Evolutionary conservation across 805 yeast species (phyloP).

Genomic region (Naumovozyma dairenensis): DNA sequence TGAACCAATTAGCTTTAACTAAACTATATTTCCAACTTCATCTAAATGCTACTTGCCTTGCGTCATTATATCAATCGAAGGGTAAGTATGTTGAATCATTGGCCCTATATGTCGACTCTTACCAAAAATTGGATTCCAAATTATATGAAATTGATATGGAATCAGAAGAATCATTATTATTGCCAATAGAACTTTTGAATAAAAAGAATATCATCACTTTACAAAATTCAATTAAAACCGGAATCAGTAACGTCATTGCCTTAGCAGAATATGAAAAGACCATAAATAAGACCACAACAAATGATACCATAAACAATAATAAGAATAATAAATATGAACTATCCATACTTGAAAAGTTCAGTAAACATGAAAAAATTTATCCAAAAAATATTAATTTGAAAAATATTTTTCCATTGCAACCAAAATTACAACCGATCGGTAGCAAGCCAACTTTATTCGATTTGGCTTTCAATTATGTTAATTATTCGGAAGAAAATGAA

Average conservation of each 20-base stretch:
- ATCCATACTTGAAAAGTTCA: slow-evolving; percentile 35
- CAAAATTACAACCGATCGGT: slow-evolving; percentile 49
- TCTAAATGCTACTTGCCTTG: slow-evolving; percentile 21
- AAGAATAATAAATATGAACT: slow-evolving; percentile 5
- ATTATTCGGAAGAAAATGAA: slow-evolving; percentile 31
- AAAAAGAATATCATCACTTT: slow-evolving; percentile 40
- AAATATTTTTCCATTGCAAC: slow-evolving; percentile 25
- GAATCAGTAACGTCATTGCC: slow-evolving; percentile 25
- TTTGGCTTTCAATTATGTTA: slow-evolving; percentile 74
- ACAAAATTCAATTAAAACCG: slow-evolving; percentile 33
- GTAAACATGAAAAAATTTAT: slow-evolving; percentile 7
- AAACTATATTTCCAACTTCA: slow-evolving; percentile 15
- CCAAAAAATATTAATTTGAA: slow-evolving; percentile 17
- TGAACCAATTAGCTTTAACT: slow-evolving; percentile 24
- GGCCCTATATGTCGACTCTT: slow-evolving; percentile 22
- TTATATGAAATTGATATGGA: slow-evolving; percentile 4
- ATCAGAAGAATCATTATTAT: slow-evolving; percentile 6
- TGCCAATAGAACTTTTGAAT: slow-evolving; percentile 18
- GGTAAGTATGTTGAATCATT: slow-evolving; percentile 24
- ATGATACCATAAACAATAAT: neutral
- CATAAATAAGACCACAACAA: slow-evolving; percentile 5
- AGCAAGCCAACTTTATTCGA: slow-evolving; percentile 89
- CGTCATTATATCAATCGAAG: slow-evolving; percentile 21
- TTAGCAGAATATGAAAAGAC: slow-evolving; percentile 29
- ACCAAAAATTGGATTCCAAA: slow-evolving; percentile 12